Base-by-base conservation (phyloP, 2,329 filamentous ascomycete genomes). In the Elsinoe perseae region DNA sequence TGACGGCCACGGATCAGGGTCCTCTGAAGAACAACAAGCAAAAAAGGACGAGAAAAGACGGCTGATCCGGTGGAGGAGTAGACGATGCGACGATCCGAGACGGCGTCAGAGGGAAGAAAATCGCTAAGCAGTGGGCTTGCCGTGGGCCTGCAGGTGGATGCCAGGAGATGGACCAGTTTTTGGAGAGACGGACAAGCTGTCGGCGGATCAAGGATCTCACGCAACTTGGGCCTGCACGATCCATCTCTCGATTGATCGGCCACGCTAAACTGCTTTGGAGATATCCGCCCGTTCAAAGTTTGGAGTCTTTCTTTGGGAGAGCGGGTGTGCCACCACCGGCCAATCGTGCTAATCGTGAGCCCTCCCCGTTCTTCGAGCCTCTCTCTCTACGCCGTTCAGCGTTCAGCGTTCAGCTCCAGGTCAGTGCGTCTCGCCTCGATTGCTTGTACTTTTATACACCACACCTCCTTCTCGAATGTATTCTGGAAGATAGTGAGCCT, bases 241-340 rank as follows among this genome's bases (percentile, higher is more conserved):
- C 48, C 48, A 52, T 52, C 48, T 52, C 48, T 52, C 53, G 53
- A 56, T 56, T 46, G 53, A 56, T 56, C 53, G 53, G 53, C 53
- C 53, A 32, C 53, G 53, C 53, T 56, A 56, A 36, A 25, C 53
- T 23, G 53, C 14, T 44, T 56, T 23, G 28, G 53, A 16, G 53
- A 44, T 56, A 44, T 38, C 25, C 53, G 40, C 40, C 40, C 28
- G 27, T 23, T 30, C 53, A 56, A n/a, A 48, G 20, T 56, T 48
- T 56, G 53, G n/a, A 44, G 53, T 30, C 40, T 46, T 28, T 40
- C 28, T 52, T 18, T 34, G 48, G 32, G 32, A 52, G 48, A 30
- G 32, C 48, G 48, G 48, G 48, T 52, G 48, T 52, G 48, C 48
- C 48, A 52, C 48, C 48, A 38, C 28, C 48, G 48, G 48, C 48